Evolutionary conservation across 306 rosid genomes (phyloP).

Genomic region (Cicer arietinum): DNA sequence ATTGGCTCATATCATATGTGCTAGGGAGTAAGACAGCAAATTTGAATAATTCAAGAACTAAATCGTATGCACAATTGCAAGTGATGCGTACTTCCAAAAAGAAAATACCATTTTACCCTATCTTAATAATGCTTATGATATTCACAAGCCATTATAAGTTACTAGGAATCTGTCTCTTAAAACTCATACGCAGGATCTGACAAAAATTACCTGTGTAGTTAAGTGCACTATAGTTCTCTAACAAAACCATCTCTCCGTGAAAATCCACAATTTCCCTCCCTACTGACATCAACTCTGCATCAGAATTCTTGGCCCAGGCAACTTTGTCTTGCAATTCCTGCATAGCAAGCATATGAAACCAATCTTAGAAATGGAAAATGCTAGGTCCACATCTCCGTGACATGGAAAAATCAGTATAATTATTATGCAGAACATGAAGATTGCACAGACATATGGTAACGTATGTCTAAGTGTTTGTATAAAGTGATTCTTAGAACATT

Average conservation of each 20-base stretch:
- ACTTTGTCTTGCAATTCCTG: conserved; percentile 79
- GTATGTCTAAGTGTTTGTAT: background rate
- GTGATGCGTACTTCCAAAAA: background rate
- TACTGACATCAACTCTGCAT: conserved; percentile 62
- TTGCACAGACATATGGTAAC: background rate
- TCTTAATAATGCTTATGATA: background rate
- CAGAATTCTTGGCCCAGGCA: conserved; percentile 59
- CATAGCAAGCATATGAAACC: conserved; percentile 36
- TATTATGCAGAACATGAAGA: background rate
- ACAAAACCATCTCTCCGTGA: conserved; percentile 95
- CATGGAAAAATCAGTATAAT: background rate
- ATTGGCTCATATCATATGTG: background rate
- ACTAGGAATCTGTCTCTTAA: conserved; percentile 16
- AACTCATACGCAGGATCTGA: background rate
- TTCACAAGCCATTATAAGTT: background rate
- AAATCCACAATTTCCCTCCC: conserved; percentile 83
- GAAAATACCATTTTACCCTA: background rate
- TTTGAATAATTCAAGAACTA: conserved; percentile 19
- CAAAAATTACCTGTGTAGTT: conserved; percentile 74
- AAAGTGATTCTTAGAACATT: conserved; percentile 6
- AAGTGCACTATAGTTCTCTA: conserved; percentile 85
- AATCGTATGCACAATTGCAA: conserved; percentile 8
- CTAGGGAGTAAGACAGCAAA: background rate
- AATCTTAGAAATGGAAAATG: background rate
- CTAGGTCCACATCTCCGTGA: background rate